Percentiles rank a stretch among this genome's conserved stretches.
phyloP scores from a whole-genome alignment of 371 early-diverging fungal species.

The Apophysomyces elegans region DNA sequence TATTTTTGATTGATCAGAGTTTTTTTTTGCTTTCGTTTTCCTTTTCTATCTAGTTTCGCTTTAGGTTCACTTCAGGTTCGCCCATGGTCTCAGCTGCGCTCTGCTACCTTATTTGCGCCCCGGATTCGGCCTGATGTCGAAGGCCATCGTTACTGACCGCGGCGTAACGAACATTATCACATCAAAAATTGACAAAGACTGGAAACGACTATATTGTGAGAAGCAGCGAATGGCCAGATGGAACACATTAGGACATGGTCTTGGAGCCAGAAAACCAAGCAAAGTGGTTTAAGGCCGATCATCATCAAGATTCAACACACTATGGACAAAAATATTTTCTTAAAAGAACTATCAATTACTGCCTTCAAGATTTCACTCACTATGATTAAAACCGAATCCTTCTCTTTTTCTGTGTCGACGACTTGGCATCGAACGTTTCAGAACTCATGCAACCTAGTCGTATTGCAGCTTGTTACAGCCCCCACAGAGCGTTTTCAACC shows the following conservation, averaged over 20 bases:
- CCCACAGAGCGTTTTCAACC: too few relatives aligned
- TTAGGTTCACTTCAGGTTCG: too few relatives aligned
- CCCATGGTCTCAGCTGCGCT: too few relatives aligned
- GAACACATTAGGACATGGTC: conserved; percentile 16
- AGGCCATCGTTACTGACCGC: too few relatives aligned
- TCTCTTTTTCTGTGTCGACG: conserved; percentile 17
- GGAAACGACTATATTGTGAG: conserved; percentile 16
- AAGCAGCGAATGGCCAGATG: conserved; percentile 14
- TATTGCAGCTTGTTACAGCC: too few relatives aligned
- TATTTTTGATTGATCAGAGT: too few relatives aligned
- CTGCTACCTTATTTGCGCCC: too few relatives aligned
- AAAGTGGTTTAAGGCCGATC: conserved; percentile 9
- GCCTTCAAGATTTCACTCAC: conserved; percentile 15
- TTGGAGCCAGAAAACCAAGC: conserved; percentile 13
- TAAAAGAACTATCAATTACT: conserved; percentile 9
- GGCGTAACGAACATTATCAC: background rate
- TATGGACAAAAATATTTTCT: conserved; percentile 11
- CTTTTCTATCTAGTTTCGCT: too few relatives aligned
- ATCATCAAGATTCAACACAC: conserved; percentile 18
- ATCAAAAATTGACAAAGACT: conserved; percentile 8
- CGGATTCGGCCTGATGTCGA: too few relatives aligned
- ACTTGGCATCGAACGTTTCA: background rate
- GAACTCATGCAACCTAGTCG: too few relatives aligned
- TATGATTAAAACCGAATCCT: conserved; percentile 11
- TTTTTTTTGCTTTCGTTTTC: too few relatives aligned